Evolutionary conservation across 306 rosid genomes (phyloP), one percentile per base, ranked within the genome.

Genomic region (Mimosa pudica): DNA sequence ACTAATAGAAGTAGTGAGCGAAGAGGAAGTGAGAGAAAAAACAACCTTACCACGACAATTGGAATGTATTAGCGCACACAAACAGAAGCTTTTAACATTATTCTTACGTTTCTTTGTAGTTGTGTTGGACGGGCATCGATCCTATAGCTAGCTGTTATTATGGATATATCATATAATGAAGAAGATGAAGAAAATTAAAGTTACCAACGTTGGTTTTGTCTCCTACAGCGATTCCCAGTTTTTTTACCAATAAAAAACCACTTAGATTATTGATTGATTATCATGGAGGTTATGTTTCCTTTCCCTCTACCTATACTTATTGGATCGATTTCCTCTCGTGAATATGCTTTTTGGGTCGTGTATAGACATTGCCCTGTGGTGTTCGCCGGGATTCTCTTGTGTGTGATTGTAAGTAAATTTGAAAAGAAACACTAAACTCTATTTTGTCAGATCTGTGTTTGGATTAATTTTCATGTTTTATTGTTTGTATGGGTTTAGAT

Each of bases 221-320:
- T 62, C n/a, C 12, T 62, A 32, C 3, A 62, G 42, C 42, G 18
- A 51, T 51, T 51, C 57, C 17, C 42, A 38, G 5, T 38, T 38
- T 38, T 38, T 38, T 38, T 38, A 2, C 4, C 42, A 24, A 24
- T 24, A 24, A 24, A 24, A 24, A 24, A 24, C 30, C 30, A 24
- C 30, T 24, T 24, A 24, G 30, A 24, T 24, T 24, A 38, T n/a
- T 41, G 46, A 38, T 36, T 64, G 85, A 70, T 7, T 18, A 2
- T 8, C 30, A 83, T 78, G 87, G 87, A 68, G 63, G 57, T 85
- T 49, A 24, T 74, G 70, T 74, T 74, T 52, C 52, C 77, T 79
- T 38, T 5, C 5, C 5, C 42, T 38, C 70, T 32, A 30, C 42
- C n/a, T 4, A 30, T 62, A 5, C 41, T 17, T 8, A 62, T 62